Evolutionary conservation across 257 asterid species (phyloP), one percentile per base, ranked within the genome.

Genomic region (Solanum sejunctum): DNA sequence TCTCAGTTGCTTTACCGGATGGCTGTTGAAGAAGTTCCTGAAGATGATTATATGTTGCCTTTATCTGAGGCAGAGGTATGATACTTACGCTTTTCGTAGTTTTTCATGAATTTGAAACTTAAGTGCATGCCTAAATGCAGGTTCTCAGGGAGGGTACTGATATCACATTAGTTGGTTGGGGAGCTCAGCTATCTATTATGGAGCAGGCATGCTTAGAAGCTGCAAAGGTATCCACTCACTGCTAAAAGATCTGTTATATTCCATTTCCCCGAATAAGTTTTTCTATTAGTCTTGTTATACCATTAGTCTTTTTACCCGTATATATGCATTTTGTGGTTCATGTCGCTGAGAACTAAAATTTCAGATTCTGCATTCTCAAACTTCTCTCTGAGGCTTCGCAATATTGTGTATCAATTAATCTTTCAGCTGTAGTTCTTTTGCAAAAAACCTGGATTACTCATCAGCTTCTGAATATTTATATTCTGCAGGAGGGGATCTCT

Each of bases 91-190:
- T 36, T 36, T 36, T 36, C 41, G 41, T 36, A 36, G 41, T 36
- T 36, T 36, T 36, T 36, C 41, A 36, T 81, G 63, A 56, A 51
- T 58, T 77, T 13, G 43, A 79, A 58, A 61, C 23, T 79, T 49
- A 47, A 63, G 39, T 84, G 80, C 77, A 82, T 82, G 75, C 84
- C 43, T 75, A 88, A 82, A 85, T 83, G 57, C 94, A 95, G 98
- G 98, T 97, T 89, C 91, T 97, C 83, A 93, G 95, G 80, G 97
- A 95, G 90, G 98, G 99, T 66, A 92, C 88, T 85, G 99, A 97
- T 91, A 94, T 97, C 89, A 97, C 98, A 83, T 94, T 97, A 67
- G 93, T 97, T 83, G 99, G 99, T 43, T 97, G 99, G 99, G 98
- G 99, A 84, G 98, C 98, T 88, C 99, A 97, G 93, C 91, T 97